Conservation (phyloP, 2,329 filamentous ascomycete species). For the Pseudogymnoascus sp. region DNA sequence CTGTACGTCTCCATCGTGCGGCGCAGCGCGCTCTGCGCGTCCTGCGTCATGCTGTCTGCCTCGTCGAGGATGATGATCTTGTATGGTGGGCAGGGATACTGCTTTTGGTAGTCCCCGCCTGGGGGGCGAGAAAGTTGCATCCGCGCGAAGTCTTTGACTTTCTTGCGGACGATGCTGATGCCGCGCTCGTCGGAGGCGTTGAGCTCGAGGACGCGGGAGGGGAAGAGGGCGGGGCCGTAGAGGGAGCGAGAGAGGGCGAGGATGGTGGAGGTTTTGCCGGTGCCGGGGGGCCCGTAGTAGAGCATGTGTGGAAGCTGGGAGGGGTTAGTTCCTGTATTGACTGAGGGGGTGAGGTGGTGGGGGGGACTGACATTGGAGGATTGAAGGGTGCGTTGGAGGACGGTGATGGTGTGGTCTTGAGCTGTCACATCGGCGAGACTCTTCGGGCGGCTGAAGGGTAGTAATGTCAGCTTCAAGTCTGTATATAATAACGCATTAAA, state of each 20-base stretch:
- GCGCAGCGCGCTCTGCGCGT: conserved; percentile 85
- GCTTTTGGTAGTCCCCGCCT: conserved; percentile 42
- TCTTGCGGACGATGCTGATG: conserved; percentile 92
- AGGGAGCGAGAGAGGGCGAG: conserved; percentile 95
- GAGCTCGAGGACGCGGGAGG: conserved; percentile 91
- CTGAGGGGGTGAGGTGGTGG: background rate
- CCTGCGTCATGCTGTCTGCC: conserved; percentile 98
- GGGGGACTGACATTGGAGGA: conserved; percentile 67
- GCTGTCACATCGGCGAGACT: conserved; percentile 90
- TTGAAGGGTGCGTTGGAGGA: conserved; percentile 87
- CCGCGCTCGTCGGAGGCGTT: conserved; percentile 99
- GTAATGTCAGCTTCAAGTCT: conserved; percentile 26
- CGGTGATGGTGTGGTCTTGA: conserved; percentile 92
- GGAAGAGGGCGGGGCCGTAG: conserved; percentile 90
- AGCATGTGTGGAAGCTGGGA: conserved; percentile 89
- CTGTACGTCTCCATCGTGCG: conserved; percentile 98
- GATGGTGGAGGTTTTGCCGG: conserved; percentile 96
- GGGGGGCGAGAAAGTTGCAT: conserved; percentile 82
- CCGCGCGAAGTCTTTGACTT: conserved; percentile 96
- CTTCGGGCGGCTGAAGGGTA: conserved; percentile 68
- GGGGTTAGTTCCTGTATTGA: conserved; percentile 15
- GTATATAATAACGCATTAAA: background rate
- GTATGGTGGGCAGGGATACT: conserved; percentile 92
- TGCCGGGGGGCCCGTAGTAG: conserved; percentile 96
- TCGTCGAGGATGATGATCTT: conserved; percentile 99